Evolutionary conservation across 208 protist species (phyloP), one percentile per base, ranked within the genome.

Genomic region (Crithidia sp.): DNA sequence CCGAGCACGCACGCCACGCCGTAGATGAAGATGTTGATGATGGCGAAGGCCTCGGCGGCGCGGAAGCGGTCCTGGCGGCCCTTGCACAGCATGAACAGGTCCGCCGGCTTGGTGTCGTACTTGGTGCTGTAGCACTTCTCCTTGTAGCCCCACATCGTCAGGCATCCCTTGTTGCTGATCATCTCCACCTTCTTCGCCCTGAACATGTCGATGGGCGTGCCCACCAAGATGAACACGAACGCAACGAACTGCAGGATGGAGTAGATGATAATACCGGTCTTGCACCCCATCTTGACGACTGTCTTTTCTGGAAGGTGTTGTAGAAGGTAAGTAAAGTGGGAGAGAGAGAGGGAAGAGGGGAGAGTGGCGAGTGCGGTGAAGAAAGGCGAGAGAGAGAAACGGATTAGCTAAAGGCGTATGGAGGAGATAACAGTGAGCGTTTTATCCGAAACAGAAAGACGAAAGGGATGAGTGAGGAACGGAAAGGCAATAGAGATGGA

Each of bases 121-220:
- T 47, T 62, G 12, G 36, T 62, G 50, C 50, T 55, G 50, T 62
- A 62, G 36, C 36, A 62, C 41, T 62, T 62, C 8, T 45, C 36
- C 57, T 62, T 47, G 9, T 7, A 16, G 7, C 41, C 86, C 86
- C 86, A 91, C 28, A 88, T 54, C 0, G 77, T 87, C 52, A 91
- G 7, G 71, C 82, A 89, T 4, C 7, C 13, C 4, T n/a, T 41
- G 45, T 63, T 73, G 36, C 39, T 43, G 17, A 45, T 44, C 6
- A 16, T 59, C 0, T 50, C 13, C 14, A 41, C 0, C 0, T 76
- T 55, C 57, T 77, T 83, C 5, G 10, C 28, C 39, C 79, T 74
- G 67, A 87, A 85, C 76, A 81, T 74, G 62, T 83, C 82, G 16
- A 91, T 76, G 36, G 81, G 72, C n/a, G 77, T 87, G 9, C 77